Percentiles rank a stretch among this genome's conserved stretches.
phyloP scores from a whole-genome alignment of 1,284 basidiomycete genomes.

The Somion occarium region DNA sequence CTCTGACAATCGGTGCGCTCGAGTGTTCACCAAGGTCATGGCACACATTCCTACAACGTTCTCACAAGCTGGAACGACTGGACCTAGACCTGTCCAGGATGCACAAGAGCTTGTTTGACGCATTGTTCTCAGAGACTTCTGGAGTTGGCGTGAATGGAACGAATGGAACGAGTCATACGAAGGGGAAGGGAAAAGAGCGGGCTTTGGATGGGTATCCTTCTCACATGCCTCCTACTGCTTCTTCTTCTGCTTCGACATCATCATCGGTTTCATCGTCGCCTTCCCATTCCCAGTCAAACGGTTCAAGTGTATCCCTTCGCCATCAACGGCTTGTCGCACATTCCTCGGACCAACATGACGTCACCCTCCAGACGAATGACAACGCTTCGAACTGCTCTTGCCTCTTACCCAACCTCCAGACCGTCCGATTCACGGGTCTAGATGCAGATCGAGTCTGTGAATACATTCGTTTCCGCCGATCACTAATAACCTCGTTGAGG shows the following conservation, averaged over 20 bases:
- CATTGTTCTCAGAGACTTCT: background rate
- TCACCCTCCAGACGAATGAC: background rate
- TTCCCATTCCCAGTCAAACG: background rate
- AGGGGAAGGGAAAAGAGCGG: background rate
- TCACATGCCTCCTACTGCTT: background rate
- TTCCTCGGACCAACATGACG: background rate
- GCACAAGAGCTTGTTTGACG: conserved; percentile 26
- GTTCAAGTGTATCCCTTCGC: background rate
- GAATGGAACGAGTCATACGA: background rate
- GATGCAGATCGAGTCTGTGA: conserved; percentile 12
- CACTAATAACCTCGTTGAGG: no score
- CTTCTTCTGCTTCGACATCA: background rate
- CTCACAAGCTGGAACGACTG: conserved; percentile 33
- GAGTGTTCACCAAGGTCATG: conserved; percentile 37
- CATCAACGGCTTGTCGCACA: background rate
- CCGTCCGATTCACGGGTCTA: conserved; percentile 22
- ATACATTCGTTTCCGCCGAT: conserved; percentile 19
- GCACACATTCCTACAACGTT: conserved; percentile 32
- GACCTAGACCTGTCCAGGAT: conserved; percentile 44
- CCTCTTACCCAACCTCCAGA: conserved; percentile 22
- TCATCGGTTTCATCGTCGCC: background rate
- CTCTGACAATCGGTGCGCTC: conserved; percentile 40
- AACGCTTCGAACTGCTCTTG: background rate
- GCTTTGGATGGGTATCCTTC: background rate
- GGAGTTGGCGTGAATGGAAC: background rate